A percentile compares a stretch with the other conserved stretches of the same genome.
Evolutionary conservation across 129 eudicot species (phyloP).

Genomic region (Arctium lappa): DNA sequence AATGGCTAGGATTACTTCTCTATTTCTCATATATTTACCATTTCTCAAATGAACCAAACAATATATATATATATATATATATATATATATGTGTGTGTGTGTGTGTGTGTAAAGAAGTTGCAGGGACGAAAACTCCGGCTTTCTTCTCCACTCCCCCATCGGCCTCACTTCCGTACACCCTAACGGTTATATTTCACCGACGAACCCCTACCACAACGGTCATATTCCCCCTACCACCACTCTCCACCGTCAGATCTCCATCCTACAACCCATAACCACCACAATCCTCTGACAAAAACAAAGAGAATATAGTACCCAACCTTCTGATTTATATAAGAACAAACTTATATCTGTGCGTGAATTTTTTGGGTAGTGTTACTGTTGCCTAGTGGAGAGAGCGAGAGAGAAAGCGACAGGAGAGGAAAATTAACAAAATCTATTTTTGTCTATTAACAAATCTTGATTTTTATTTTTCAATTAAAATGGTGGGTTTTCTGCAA

Average conservation of each 20-base stretch:
- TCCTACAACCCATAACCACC: conserved; percentile 44
- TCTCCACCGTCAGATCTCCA: conserved; percentile 58
- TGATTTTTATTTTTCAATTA: neutral
- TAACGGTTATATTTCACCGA: conserved; percentile 58
- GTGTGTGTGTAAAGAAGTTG: too few species aligned
- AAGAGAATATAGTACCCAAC: conserved; percentile 1
- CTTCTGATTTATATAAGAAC: conserved; percentile 46
- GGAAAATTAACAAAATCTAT: neutral
- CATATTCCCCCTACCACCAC: conserved; percentile 39
- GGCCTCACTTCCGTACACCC: conserved; percentile 33
- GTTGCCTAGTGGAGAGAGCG: conserved; percentile 28
- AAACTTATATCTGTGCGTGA: conserved; percentile 16
- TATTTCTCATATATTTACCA: too few species aligned
- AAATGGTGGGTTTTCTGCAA: conserved; percentile 27
- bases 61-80: too few species aligned
- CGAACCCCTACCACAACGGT: conserved; percentile 62
- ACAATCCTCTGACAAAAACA: conserved; percentile 16
- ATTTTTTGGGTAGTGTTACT: conserved; percentile 53
- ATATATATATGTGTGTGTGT: too few species aligned
- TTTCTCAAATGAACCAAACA: too few species aligned
- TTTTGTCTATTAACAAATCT: neutral
- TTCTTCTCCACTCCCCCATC: neutral
- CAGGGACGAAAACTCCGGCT: too few species aligned
- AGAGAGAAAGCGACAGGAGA: conserved; percentile 16
- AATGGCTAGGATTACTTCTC: too few species aligned